Conservation (phyloP, 495 filamentous ascomycete species). For the Penicillium canariense region DNA sequence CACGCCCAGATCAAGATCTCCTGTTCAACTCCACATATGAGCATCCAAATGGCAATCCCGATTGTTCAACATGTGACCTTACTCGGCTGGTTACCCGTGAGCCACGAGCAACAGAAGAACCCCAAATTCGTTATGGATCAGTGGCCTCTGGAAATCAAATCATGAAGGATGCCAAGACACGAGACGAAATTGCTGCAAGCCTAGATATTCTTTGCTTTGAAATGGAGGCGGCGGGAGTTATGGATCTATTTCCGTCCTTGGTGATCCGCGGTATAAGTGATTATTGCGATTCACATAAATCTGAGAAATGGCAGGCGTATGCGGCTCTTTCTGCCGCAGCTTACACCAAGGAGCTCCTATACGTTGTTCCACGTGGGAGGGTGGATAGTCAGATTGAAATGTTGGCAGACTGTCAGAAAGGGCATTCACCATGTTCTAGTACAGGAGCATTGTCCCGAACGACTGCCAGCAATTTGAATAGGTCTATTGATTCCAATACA, state of each 20-base stretch:
- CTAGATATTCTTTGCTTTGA: background rate
- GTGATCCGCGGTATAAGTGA: background rate
- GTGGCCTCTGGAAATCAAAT: conserved; percentile 40
- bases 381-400: no score
- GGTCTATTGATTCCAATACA: no score
- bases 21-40: conserved; percentile 31
- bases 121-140: conserved; percentile 32
- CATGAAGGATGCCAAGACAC: conserved; percentile 28
- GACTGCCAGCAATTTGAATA: no score
- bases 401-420: no score
- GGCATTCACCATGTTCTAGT: no score
- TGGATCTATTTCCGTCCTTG: background rate
- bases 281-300: background rate
- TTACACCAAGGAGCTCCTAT: background rate
- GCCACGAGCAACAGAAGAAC: conserved; percentile 3
- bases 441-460: no score
- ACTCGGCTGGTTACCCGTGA: conserved; percentile 8
- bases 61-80: conserved; percentile 14
- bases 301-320: background rate
- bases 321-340: background rate
- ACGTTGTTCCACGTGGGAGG: no score
- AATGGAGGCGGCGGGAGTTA: background rate
- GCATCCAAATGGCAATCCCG: conserved; percentile 14
- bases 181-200: conserved; percentile 18
- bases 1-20: conserved; percentile 20